Evolutionary conservation across 1,139 yeast species (phyloP), one percentile per base, ranked within the genome.

Genomic region (Yamadazyma taylorii): DNA sequence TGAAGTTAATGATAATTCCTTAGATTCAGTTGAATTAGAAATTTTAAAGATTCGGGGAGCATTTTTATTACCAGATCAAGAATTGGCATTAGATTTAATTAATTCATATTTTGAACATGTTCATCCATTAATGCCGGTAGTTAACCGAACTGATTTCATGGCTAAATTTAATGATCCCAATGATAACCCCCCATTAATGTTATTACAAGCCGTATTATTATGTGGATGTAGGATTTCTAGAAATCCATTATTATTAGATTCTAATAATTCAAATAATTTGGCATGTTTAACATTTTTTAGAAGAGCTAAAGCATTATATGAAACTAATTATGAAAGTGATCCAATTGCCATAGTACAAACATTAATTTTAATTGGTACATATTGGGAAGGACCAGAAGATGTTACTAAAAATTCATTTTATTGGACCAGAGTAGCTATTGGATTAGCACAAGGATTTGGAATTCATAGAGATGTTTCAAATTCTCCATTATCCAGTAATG

Each of bases 371-470:
- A 74, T 86, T 43, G 81, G 85, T 2, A 75, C 84, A 53, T 81
- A 81, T 61, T 79, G 87, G 80, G 94, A 84, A 48, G 87, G 87
- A 5, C 86, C 88, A 10, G 89, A 85, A 47, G 87, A 81, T 52
- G 83, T 83, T 24, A 76, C 86, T 30, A 81, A 81, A 41, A 85
- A 84, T 53, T 79, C 83, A 2, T 83, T 76, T 55, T 85, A 83
- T 57, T 85, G 95, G 95, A 78, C 85, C 3, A 70, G 87, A 36
- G 78, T 81, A 2, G 92, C 89, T 0, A 70, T 84, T 25, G 75
- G 81, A 10, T 71, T 84, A 36, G 94, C 94, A 2, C 92, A 84
- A 52, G 89, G 90, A 9, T 80, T 81, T 57, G 94, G 94, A 1
- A 71, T 85, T 51, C 92, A 86, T 55, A 68, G 89, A 50, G 76